These are phyloP conservation scores for Ceratocystis diversiconidia DNA, from an alignment of 2,329 filamentous ascomycete species.

Conservation along the genomic window DNA sequence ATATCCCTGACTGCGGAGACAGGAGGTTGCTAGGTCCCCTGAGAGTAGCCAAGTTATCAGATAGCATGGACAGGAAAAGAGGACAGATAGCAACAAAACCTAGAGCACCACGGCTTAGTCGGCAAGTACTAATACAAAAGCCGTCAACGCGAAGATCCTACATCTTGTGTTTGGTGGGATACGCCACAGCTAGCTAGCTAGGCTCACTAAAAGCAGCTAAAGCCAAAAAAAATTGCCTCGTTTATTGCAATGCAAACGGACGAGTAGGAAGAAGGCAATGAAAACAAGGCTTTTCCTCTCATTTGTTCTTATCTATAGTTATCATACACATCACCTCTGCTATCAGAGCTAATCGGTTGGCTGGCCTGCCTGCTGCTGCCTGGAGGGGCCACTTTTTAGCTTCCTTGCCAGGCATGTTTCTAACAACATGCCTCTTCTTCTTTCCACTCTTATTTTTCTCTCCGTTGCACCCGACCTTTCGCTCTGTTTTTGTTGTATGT, in stretches of 20 bases:
- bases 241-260: conserved; percentile 5
- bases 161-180: conserved; percentile 6
- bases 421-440: background rate
- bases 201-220: background rate
- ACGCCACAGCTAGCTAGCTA: background rate
- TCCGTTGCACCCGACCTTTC: background rate
- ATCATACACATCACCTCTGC: background rate
- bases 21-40: background rate
- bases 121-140: background rate
- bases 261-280: background rate
- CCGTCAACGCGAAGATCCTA: background rate
- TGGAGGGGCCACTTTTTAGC: background rate
- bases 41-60: background rate
- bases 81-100: background rate
- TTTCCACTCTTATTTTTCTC: background rate
- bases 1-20: conserved; percentile 3
- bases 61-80: background rate
- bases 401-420: background rate
- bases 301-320: conserved; percentile 3
- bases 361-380: background rate
- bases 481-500: no score
- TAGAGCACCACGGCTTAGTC: background rate
- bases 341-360: background rate
- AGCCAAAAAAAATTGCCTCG: background rate
- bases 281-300: conserved; percentile 3